phyloP scores from a whole-genome alignment of 805 yeast species.

The Pichia paraexigua region DNA sequence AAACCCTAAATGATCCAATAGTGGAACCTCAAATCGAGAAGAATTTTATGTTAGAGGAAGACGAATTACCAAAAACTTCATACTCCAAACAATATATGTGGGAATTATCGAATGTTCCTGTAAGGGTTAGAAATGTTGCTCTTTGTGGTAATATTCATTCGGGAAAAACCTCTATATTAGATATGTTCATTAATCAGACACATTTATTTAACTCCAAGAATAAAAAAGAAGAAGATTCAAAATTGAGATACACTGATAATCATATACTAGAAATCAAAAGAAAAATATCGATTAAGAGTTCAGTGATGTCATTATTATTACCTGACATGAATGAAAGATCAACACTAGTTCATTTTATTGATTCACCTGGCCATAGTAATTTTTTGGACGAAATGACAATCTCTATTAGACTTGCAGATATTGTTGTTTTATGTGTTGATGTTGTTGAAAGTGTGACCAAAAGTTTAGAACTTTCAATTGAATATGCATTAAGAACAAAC shows the following conservation, averaged over 20 bases:
- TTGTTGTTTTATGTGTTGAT: conserved; percentile 68
- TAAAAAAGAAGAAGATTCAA: conserved; percentile 34
- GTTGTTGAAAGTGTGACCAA: conserved; percentile 72
- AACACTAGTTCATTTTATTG: conserved; percentile 54
- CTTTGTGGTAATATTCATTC: conserved; percentile 74
- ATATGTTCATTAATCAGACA: conserved; percentile 57
- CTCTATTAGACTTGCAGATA: conserved; percentile 54
- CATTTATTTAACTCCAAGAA: conserved; percentile 38
- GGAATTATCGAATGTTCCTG: conserved; percentile 41
- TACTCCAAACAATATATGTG: conserved; percentile 60
- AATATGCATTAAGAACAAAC: conserved; percentile 42
- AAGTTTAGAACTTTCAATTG: conserved; percentile 44
- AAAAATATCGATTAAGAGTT: conserved; percentile 57
- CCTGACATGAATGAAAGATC: conserved; percentile 49
- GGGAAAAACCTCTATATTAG: conserved; percentile 80
- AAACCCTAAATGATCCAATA: conserved; percentile 49
- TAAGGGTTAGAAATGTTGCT: conserved; percentile 64
- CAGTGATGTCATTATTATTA: conserved; percentile 54
- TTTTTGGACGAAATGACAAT: conserved; percentile 69
- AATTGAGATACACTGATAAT: conserved; percentile 62
- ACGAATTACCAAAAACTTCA: conserved; percentile 46
- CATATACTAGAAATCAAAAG: conserved; percentile 62
- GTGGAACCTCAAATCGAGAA: conserved; percentile 43
- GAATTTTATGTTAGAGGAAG: conserved; percentile 41
- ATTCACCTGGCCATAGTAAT: conserved; percentile 88